These are phyloP conservation scores for Leccinum arenicola DNA, from an alignment of 768 basidiomycete species.

Conservation along the genomic window DNA sequence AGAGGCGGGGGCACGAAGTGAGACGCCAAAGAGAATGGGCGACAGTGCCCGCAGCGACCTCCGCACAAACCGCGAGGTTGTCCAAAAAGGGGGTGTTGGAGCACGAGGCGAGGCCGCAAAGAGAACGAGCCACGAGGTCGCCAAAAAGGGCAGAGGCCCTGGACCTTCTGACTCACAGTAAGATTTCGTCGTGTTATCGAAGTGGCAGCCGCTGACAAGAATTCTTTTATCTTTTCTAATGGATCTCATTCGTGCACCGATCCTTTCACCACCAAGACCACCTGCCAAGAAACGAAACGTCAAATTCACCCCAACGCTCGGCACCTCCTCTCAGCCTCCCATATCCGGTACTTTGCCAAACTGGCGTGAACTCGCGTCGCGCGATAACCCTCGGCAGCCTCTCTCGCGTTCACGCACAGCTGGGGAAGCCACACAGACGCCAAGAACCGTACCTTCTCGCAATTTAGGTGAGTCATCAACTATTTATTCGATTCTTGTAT, in stretches of 20 bases:
- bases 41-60: background rate
- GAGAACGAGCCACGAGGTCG: background rate
- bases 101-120: too few relatives aligned
- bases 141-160: background rate
- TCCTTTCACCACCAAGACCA: background rate
- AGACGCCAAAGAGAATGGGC: background rate
- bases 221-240: background rate
- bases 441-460: background rate
- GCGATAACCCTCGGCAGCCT: background rate
- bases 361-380: background rate
- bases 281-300: background rate
- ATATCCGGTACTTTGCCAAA: too few relatives aligned
- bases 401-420: background rate
- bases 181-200: too few relatives aligned
- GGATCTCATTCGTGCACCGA: background rate
- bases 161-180: too few relatives aligned
- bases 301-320: too few relatives aligned
- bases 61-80: background rate
- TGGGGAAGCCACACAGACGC: background rate
- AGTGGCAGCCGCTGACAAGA: too few relatives aligned
- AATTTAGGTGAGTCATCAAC: too few relatives aligned
- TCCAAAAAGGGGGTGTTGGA: too few relatives aligned
- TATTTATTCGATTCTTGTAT: too few relatives aligned
- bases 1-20: background rate
- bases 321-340: too few relatives aligned